These are phyloP conservation scores for Suhomyces xylopsoci DNA, from an alignment of 805 yeast genomes.

Conservation along the genomic window DNA sequence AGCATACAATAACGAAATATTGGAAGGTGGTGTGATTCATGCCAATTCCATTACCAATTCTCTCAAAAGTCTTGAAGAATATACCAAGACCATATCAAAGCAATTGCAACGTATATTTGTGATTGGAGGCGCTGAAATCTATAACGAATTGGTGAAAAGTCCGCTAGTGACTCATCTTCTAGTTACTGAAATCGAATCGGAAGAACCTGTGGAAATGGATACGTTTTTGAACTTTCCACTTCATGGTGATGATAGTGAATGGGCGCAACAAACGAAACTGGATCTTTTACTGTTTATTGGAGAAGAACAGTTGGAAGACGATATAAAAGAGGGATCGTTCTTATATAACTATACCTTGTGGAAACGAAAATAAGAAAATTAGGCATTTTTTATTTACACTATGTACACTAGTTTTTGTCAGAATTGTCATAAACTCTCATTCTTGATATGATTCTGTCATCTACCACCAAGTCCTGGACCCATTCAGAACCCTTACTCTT, in stretches of 20 bases:
- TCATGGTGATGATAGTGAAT: slow-evolving; percentile 14
- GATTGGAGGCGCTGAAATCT: slow-evolving; percentile 92
- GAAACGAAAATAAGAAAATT: slow-evolving; percentile 23
- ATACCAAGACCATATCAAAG: slow-evolving; percentile 42
- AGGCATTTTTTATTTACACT: background rate
- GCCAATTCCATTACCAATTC: slow-evolving; percentile 28
- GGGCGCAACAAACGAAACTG: slow-evolving; percentile 34
- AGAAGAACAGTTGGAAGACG: slow-evolving; percentile 19
- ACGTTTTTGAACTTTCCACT: slow-evolving; percentile 52
- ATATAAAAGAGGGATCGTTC: slow-evolving; percentile 42
- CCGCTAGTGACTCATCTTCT: slow-evolving; percentile 52
- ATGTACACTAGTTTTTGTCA: slow-evolving; percentile 3
- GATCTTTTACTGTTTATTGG: slow-evolving; percentile 42
- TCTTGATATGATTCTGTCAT: slow-evolving; percentile 57
- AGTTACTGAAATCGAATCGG: slow-evolving; percentile 59
- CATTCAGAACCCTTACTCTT: slow-evolving; percentile 76
- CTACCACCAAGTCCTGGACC: slow-evolving; percentile 72
- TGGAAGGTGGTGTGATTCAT: slow-evolving; percentile 24
- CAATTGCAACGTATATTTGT: slow-evolving; percentile 61
- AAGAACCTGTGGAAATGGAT: slow-evolving; percentile 55
- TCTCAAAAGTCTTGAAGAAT: slow-evolving; percentile 16
- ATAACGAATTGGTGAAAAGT: slow-evolving; percentile 50
- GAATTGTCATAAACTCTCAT: slow-evolving; percentile 45
- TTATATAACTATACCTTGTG: slow-evolving; percentile 62
- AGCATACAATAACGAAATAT: slow-evolving; percentile 17